Conservation (phyloP, 192 early-diverging fungal species). For the Coemansia nantahalensis region DNA sequence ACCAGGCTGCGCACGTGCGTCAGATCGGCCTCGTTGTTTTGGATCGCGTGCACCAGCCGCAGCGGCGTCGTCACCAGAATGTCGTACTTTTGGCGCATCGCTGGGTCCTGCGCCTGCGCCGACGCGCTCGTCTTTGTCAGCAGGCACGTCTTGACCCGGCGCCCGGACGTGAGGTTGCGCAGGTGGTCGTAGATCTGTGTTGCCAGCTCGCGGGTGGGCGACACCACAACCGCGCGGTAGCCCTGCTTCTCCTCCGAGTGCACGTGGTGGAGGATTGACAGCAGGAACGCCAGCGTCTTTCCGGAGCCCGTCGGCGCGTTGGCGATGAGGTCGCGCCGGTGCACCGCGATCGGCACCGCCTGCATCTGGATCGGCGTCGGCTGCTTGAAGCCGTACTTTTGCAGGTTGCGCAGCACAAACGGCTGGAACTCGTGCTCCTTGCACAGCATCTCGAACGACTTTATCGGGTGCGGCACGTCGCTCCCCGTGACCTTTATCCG, state of each 20-base stretch:
- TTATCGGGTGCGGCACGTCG: constrained; percentile 83
- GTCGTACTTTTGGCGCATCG: constrained; percentile 75
- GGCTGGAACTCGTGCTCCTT: constrained; percentile 66
- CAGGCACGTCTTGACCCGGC: constrained; percentile 78
- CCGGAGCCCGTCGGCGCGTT: constrained; percentile 98
- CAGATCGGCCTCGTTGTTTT: constrained; percentile 75
- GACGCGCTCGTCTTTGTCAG: constrained; percentile 79
- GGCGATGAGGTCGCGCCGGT: constrained; percentile 91
- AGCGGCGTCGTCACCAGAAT: constrained; percentile 92
- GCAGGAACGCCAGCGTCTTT: constrained; percentile 92
- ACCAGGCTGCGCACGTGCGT: constrained; percentile 70
- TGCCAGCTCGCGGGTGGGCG: constrained; percentile 93
- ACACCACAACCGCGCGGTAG: constrained; percentile 86
- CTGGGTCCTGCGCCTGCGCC: constrained; percentile 63
- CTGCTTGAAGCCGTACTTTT: constrained; percentile 61
- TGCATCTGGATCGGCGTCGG: constrained; percentile 97
- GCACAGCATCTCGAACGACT: constrained; percentile 75
- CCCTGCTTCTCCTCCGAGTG: constrained; percentile 77
- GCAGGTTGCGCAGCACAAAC: constrained; percentile 74
- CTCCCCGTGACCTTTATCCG: constrained; percentile 82
- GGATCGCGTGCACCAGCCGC: constrained; percentile 85
- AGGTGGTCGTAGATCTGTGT: constrained; percentile 83
- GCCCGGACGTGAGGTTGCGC: constrained; percentile 67
- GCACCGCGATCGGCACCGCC: constrained; percentile 81
- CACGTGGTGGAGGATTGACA: constrained; percentile 87